These are phyloP conservation scores for Grammothele lineata DNA, from an alignment of 768 basidiomycete genomes.

Conservation along the genomic window DNA sequence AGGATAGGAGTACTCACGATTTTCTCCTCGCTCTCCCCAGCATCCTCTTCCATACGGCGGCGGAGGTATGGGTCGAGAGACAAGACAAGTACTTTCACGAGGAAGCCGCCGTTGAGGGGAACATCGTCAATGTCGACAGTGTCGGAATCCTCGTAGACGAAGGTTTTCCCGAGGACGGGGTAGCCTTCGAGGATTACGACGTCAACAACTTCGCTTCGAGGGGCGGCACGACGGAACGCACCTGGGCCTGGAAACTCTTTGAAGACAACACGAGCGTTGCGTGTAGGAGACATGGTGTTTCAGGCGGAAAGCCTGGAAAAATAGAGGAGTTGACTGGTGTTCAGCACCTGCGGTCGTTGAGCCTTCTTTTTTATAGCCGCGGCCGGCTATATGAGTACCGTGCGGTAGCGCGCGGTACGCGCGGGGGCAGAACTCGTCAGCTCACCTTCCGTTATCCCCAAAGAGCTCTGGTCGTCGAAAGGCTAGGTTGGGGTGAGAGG, in stretches of 20 bases:
- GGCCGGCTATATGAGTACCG: no score
- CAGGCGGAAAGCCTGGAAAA: no score
- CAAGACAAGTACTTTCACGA: constrained; percentile 23
- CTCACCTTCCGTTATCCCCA: no score
- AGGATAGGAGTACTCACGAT: not conserved
- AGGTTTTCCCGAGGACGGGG: constrained; percentile 26
- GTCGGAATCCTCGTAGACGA: constrained; percentile 21
- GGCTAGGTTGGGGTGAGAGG: no score
- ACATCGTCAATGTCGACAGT: constrained; percentile 24
- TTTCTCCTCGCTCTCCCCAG: not conserved
- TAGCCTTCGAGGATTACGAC: constrained; percentile 19
- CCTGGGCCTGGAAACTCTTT: not conserved
- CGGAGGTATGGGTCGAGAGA: constrained; percentile 22
- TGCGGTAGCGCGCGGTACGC: no score
- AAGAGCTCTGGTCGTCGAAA: no score
- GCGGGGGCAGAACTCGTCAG: no score
- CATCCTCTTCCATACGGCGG: constrained; percentile 14
- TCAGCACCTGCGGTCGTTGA: no score
- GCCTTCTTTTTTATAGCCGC: no score
- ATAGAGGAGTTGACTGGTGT: no score
- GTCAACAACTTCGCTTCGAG: no score
- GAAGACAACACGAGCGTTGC: not conserved
- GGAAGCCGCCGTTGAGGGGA: constrained; percentile 24
- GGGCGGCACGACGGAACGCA: no score
- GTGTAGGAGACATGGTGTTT: not conserved